phyloP scores from a whole-genome alignment of 805 yeast genomes.

The Grigorovia humatica region DNA sequence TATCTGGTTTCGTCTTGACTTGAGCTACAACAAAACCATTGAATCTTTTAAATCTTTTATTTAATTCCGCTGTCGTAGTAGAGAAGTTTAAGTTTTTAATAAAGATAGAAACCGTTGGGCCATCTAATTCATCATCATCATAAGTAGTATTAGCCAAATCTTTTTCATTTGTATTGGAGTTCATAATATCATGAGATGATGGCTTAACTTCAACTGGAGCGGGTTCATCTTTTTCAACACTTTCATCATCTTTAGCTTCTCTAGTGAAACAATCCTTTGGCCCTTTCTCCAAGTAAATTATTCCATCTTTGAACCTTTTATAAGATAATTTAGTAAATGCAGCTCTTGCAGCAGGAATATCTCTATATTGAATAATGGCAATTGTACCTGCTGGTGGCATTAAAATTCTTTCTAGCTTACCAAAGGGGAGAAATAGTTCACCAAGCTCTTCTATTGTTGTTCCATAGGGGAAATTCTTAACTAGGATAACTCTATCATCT shows the following conservation, averaged over 20 bases:
- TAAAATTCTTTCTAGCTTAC: constrained; percentile 65
- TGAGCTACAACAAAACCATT: constrained; percentile 76
- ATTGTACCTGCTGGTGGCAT: constrained; percentile 97
- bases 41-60: constrained; percentile 53
- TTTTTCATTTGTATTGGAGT: constrained; percentile 31
- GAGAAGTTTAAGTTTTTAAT: constrained; percentile 85
- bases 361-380: constrained; percentile 84
- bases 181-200: constrained; percentile 25
- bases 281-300: constrained; percentile 87
- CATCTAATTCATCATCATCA: constrained; percentile 35
- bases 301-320: constrained; percentile 77
- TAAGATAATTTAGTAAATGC: constrained; percentile 85
- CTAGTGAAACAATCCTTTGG: constrained; percentile 70
- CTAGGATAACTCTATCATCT: constrained; percentile 71
- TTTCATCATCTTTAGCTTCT: constrained; percentile 39
- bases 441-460: constrained; percentile 73
- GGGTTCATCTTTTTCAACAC: constrained; percentile 19
- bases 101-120: constrained; percentile 80
- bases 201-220: constrained; percentile 28
- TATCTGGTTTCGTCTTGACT: constrained; percentile 81
- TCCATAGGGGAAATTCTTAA: constrained; percentile 86
- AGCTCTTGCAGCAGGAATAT: constrained; percentile 71
- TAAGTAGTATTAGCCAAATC: constrained; percentile 36
- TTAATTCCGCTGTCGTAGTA: constrained; percentile 51
- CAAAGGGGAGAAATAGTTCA: constrained; percentile 70